phyloP scores from a whole-genome alignment of 2,329 filamentous ascomycete species.

The Aureobasidium sp. region DNA sequence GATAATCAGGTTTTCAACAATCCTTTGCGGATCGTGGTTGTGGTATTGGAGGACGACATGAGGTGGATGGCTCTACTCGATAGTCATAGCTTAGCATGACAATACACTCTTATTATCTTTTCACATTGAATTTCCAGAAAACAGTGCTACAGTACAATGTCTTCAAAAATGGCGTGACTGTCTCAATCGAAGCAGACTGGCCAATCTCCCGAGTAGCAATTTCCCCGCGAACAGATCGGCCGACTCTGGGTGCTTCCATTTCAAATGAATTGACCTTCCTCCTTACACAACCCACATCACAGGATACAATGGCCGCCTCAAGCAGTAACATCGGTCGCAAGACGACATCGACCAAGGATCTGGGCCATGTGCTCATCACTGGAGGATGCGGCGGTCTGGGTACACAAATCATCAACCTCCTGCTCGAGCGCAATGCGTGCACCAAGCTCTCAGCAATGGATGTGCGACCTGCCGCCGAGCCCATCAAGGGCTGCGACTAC shows the following conservation, averaged over 20 bases:
- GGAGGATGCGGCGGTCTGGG: slow-evolving; percentile 48
- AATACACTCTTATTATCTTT: neutral
- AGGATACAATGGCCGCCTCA: neutral
- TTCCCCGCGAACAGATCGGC: slow-evolving; percentile 8
- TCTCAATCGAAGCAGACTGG: neutral
- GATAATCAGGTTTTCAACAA: neutral
- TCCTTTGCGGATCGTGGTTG: neutral
- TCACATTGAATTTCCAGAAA: too few species aligned
- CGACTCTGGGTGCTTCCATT: neutral
- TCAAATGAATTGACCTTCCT: neutral
- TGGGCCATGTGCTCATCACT: slow-evolving; percentile 43
- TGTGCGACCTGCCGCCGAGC: slow-evolving; percentile 37
- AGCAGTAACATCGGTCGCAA: neutral
- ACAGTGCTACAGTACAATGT: neutral
- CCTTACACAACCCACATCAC: neutral
- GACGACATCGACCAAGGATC: slow-evolving; percentile 21
- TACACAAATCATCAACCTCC: slow-evolving; percentile 43
- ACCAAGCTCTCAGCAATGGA: slow-evolving; percentile 43
- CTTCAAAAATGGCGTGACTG: neutral
- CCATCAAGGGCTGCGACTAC: slow-evolving; percentile 40
- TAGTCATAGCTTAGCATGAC: neutral
- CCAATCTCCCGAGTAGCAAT: slow-evolving; percentile 2
- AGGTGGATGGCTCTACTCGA: neutral
- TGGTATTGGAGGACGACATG: neutral
- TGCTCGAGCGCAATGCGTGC: slow-evolving; percentile 36